A percentile compares a stretch with the other conserved stretches of the same genome.
phyloP scores from a whole-genome alignment of 805 yeast species.

The Candida boleticola region DNA sequence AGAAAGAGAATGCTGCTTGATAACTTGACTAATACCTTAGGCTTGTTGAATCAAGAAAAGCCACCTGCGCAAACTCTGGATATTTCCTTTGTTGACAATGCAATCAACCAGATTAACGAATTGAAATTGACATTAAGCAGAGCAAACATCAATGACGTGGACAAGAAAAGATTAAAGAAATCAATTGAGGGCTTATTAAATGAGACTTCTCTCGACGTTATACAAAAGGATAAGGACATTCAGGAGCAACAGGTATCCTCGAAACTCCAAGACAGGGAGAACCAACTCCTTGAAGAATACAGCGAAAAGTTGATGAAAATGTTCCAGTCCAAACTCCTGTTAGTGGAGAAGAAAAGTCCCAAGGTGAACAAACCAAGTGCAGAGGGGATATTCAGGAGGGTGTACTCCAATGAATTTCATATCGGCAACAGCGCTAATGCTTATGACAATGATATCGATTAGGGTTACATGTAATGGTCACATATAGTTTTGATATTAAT shows the following conservation, averaged over 20 bases:
- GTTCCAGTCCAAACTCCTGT: constrained; percentile 21
- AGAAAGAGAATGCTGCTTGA: constrained; percentile 4
- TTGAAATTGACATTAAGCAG: constrained; percentile 13
- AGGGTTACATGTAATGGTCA: constrained; percentile 4
- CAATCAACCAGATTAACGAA: constrained; percentile 8
- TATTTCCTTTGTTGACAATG: no score
- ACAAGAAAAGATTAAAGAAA: not conserved
- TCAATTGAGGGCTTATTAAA: not conserved
- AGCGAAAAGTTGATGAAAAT: constrained; percentile 35
- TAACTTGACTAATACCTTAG: not conserved
- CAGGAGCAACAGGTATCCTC: no score
- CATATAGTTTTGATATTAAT: no score
- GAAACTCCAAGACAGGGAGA: no score
- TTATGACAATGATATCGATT: constrained; percentile 4
- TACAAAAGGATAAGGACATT: no score
- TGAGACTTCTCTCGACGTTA: no score
- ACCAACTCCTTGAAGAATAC: constrained; percentile 33
- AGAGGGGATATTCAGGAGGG: constrained; percentile 2
- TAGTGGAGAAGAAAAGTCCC: not conserved
- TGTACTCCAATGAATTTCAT: constrained; percentile 2
- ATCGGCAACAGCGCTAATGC: not conserved
- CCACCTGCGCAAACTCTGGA: no score
- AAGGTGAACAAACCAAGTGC: constrained; percentile 4
- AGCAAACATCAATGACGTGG: not conserved
- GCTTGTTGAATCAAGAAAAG: no score